Percentiles rank a stretch among this genome's conserved stretches.
phyloP scores from a whole-genome alignment of 352 stramenopile genomes.

The Peronospora tabacina region DNA sequence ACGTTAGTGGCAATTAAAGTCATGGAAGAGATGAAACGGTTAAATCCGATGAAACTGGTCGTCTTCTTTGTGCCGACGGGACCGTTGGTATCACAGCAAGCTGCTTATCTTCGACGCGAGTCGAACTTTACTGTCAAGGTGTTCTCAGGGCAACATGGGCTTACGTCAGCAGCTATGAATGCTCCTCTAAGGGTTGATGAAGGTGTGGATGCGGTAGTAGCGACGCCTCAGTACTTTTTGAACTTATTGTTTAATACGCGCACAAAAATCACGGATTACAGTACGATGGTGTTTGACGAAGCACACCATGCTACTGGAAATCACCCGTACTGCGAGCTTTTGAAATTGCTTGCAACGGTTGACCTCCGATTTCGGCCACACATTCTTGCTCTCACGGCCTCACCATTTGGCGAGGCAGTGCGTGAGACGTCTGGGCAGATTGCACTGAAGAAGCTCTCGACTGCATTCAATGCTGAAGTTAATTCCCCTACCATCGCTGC shows the following conservation, averaged over 20 bases:
- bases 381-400: slow-evolving; percentile 61
- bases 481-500: slow-evolving; percentile 56
- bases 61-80: slow-evolving; percentile 71
- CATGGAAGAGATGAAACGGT: slow-evolving; percentile 47
- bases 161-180: slow-evolving; percentile 4
- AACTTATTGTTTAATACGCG: slow-evolving; percentile 41
- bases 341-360: slow-evolving; percentile 34
- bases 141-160: slow-evolving; percentile 48
- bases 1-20: slow-evolving; percentile 71
- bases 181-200: slow-evolving; percentile 16
- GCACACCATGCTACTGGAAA: slow-evolving; percentile 63
- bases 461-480: slow-evolving; percentile 41
- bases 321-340: slow-evolving; percentile 53
- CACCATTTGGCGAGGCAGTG: slow-evolving; percentile 56
- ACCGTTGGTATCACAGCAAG: slow-evolving; percentile 70
- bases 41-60: slow-evolving; percentile 49
- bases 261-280: slow-evolving; percentile 47
- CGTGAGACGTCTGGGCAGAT: slow-evolving; percentile 28
- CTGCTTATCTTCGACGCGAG: slow-evolving; percentile 58
- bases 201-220: slow-evolving; percentile 40
- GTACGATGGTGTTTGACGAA: slow-evolving; percentile 74
- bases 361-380: slow-evolving; percentile 28
- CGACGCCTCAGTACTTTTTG: slow-evolving; percentile 63
- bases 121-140: slow-evolving; percentile 45
- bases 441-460: slow-evolving; percentile 34